Evolutionary conservation across 176 grass and related monocot genomes (phyloP).

Genomic region (Oryza brachyantha): DNA sequence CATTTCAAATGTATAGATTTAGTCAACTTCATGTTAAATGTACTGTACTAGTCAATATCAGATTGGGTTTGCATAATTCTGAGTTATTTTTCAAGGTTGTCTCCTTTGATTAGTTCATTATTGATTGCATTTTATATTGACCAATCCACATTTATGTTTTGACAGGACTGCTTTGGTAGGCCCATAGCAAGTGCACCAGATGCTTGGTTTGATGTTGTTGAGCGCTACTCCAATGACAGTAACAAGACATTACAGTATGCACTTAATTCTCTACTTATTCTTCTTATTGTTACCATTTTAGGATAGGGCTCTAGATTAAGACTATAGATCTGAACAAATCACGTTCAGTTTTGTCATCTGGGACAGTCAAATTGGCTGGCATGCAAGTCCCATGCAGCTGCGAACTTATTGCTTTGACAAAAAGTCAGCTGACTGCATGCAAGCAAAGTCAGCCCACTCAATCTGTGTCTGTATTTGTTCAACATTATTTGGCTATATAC

Average conservation of each 20-base stretch:
- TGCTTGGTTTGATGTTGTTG: conserved; percentile 85
- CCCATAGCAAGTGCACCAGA: conserved; percentile 85
- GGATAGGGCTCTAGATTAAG: neutral
- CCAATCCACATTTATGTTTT: neutral
- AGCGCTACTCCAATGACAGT: conserved; percentile 73
- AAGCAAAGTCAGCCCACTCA: neutral
- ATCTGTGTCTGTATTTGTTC: neutral
- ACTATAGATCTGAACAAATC: neutral
- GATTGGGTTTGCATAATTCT: neutral
- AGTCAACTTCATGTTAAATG: neutral
- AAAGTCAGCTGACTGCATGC: neutral
- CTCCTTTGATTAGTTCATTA: neutral
- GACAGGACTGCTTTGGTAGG: conserved; percentile 76
- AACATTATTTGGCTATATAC: neutral
- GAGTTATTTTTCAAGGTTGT: neutral
- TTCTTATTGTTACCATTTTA: neutral
- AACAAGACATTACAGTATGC: conserved; percentile 78
- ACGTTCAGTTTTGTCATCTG: neutral
- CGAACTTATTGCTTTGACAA: neutral
- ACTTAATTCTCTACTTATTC: neutral
- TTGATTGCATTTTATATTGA: conserved; percentile 12
- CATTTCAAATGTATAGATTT: neutral
- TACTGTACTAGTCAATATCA: neutral
- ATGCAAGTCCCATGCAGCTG: neutral
- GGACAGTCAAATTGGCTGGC: neutral